A percentile compares a stretch with the other conserved stretches of the same genome.
Evolutionary conservation across 257 asterid species (phyloP).

Genomic region (Capsicum rhomboideum): DNA sequence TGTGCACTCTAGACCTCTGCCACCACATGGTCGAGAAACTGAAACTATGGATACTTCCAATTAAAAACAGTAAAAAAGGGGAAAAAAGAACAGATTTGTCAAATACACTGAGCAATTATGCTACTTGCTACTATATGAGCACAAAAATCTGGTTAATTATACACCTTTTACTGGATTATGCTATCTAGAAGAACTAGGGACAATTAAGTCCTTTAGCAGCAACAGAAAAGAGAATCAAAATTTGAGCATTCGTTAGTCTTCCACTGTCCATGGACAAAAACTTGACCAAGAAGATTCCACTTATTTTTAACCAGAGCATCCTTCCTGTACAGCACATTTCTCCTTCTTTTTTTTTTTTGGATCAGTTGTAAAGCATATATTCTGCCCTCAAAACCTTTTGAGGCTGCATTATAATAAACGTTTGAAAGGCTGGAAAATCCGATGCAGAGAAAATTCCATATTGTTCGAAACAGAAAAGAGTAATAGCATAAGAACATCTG

Average conservation of each 20-base stretch:
- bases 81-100: not conserved
- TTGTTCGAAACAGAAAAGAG: not conserved
- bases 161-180: not conserved
- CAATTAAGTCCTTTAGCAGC: not conserved
- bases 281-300: not conserved
- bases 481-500: not conserved
- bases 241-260: not conserved
- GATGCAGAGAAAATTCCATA: not conserved
- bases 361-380: not conserved
- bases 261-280: not conserved
- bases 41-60: not conserved
- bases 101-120: not conserved
- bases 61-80: not conserved
- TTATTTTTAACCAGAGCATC: not conserved
- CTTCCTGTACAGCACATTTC: not conserved
- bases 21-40: not conserved
- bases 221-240: not conserved
- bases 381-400: not conserved
- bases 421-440: not conserved
- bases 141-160: not conserved
- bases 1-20: not conserved
- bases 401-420: not conserved
- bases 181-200: not conserved
- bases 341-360: not conserved
- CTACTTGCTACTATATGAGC: not conserved